Evolutionary conservation across 306 rosid species (phyloP).

Genomic region (Dalbergia oliveri): DNA sequence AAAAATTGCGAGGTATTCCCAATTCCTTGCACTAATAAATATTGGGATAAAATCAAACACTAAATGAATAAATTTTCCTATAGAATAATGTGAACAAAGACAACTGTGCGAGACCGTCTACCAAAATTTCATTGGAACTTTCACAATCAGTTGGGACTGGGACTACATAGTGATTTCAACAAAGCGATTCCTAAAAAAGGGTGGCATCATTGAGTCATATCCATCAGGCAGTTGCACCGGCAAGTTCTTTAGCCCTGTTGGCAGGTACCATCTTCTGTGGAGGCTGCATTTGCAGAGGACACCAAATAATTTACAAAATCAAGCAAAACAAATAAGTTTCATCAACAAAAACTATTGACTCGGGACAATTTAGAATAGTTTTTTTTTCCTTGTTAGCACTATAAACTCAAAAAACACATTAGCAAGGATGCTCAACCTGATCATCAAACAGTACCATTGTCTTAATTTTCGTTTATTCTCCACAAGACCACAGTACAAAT

Average conservation of each 20-base stretch:
- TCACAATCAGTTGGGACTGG: slow-evolving; percentile 6
- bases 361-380: background rate
- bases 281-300: slow-evolving; percentile 53
- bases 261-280: slow-evolving; percentile 66
- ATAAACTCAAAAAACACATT: slow-evolving; percentile 5
- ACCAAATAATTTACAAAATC: slow-evolving; percentile 33
- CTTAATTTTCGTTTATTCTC: slow-evolving; percentile 1
- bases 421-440: slow-evolving; percentile 23
- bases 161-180: slow-evolving; percentile 35
- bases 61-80: slow-evolving; percentile 31
- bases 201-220: slow-evolving; percentile 40
- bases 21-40: slow-evolving; percentile 23
- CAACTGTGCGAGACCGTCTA: slow-evolving; percentile 28
- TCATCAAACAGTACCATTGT: slow-evolving; percentile 3
- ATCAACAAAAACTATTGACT: background rate
- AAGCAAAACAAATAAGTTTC: background rate
- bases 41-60: slow-evolving; percentile 39
- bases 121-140: slow-evolving; percentile 44
- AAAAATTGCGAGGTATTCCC: slow-evolving; percentile 24
- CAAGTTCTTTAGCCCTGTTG: slow-evolving; percentile 56
- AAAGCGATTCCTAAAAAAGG: slow-evolving; percentile 13
- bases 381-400: background rate
- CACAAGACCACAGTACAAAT: background rate
- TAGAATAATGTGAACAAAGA: slow-evolving; percentile 40
- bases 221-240: slow-evolving; percentile 51